Evolutionary conservation across 2,329 filamentous ascomycete species (phyloP), one percentile per base, ranked within the genome.

Genomic region (Aureobasidium namibiae): DNA sequence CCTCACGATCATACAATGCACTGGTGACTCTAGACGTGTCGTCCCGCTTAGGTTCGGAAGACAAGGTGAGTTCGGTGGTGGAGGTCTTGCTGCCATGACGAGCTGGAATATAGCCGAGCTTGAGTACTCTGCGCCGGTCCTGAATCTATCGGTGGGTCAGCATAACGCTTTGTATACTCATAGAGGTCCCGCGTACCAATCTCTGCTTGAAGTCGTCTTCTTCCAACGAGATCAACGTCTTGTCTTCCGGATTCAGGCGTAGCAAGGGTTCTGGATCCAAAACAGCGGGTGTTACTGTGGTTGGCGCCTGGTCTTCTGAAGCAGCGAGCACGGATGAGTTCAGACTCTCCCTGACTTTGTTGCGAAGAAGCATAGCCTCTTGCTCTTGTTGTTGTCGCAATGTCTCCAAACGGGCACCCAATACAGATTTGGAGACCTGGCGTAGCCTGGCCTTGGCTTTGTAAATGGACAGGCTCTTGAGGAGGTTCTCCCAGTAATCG

Each of bases 401-500:
- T 56, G 82, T 78, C 46, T 85, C 80, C 52, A 89, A 76, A 33
- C 89, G 84, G 65, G 83, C 86, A 60, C 84, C 82, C 63, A 88
- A 81, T 62, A 96, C 88, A 13, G 83, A 83, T 64, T 89, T 84
- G 64, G 87, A 92, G 16, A 96, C 85, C 62, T 83, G 86, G 65
- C 85, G 85, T 56, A 99, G 75, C 71, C 87, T 90, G 2, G 91
- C 90, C 71, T 89, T 91, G 34, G 94, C 90, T 75, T 97, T 97
- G 85, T 90, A 96, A 1, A 96, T 85, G 7, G 88, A 79, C 63
- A 99, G 77, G 69, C 87, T 95, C 65, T 86, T 86, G 62, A 99
- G 78, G 16, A 99, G 79, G 70, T 96, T 90, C 70, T 95, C 90
- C 94, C 94, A 99, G 72, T 97, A 99, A 74, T 99, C 94, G 2